These are phyloP conservation scores for Porodaedalea pini DNA, from an alignment of 1,284 basidiomycete species.

Conservation along the genomic window DNA sequence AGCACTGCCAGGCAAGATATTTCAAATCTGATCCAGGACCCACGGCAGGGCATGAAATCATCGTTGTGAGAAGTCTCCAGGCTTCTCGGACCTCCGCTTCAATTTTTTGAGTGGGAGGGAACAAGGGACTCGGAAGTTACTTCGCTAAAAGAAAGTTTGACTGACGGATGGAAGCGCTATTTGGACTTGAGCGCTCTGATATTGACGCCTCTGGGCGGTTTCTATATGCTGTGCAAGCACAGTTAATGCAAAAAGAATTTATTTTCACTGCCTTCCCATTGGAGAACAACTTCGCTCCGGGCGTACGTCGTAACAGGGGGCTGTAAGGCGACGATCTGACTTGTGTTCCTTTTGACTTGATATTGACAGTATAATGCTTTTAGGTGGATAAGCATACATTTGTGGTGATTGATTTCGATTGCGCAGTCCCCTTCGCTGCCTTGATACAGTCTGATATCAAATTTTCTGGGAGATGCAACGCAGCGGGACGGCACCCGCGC, in stretches of 20 bases:
- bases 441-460: not conserved
- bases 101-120: not conserved
- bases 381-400: too few relatives aligned
- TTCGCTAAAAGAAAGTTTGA: not conserved
- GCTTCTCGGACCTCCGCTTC: not conserved
- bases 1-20: not conserved
- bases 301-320: too few relatives aligned
- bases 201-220: not conserved
- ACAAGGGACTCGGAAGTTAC: not conserved
- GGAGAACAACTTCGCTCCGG: too few relatives aligned
- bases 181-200: not conserved
- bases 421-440: not conserved
- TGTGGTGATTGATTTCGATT: not conserved
- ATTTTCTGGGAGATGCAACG: too few relatives aligned
- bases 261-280: too few relatives aligned
- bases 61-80: constrained; percentile 1
- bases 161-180: not conserved
- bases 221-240: not conserved
- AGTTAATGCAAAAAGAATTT: not conserved
- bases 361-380: too few relatives aligned
- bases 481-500: not conserved
- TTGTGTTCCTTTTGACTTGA: too few relatives aligned
- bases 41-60: not conserved
- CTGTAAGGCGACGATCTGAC: too few relatives aligned
- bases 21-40: not conserved